Percentiles rank a stretch among this genome's conserved stretches.
These are phyloP conservation scores for Carex pumila DNA, from an alignment of 176 grass and related monocot genomes.

Conservation along the genomic window DNA sequence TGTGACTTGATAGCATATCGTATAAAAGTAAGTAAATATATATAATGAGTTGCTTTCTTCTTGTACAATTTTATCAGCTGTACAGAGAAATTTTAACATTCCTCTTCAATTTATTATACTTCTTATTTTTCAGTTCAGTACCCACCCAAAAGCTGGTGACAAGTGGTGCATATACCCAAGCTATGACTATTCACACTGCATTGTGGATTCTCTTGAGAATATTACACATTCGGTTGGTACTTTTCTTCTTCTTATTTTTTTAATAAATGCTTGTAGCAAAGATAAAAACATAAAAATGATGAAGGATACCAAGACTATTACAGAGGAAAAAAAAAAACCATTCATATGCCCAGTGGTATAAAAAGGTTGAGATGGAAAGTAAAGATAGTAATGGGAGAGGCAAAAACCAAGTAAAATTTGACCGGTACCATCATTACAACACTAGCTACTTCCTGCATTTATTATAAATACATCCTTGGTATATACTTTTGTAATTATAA, in stretches of 20 bases:
- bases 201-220: conserved; percentile 98
- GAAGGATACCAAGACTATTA: background rate
- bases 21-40: conserved; percentile 64
- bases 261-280: background rate
- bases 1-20: conserved; percentile 96
- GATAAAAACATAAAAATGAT: background rate
- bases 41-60: conserved; percentile 3
- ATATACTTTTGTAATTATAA: background rate
- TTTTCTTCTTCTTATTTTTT: background rate
- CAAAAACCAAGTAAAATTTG: background rate
- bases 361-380: conserved; percentile 13
- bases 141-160: conserved; percentile 87
- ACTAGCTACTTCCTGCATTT: background rate
- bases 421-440: background rate
- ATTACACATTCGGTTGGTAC: conserved; percentile 82
- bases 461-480: background rate
- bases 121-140: conserved; percentile 56
- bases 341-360: background rate
- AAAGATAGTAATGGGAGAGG: background rate
- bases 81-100: conserved; percentile 3
- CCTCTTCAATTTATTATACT: background rate
- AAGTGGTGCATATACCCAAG: conserved; percentile 99
- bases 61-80: conserved; percentile 6
- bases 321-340: conserved; percentile 8
- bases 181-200: conserved; percentile 92